Evolutionary conservation across 345 rosid genomes (phyloP), one percentile per base, ranked within the genome.

Genomic region (Sisymbrium irio): DNA sequence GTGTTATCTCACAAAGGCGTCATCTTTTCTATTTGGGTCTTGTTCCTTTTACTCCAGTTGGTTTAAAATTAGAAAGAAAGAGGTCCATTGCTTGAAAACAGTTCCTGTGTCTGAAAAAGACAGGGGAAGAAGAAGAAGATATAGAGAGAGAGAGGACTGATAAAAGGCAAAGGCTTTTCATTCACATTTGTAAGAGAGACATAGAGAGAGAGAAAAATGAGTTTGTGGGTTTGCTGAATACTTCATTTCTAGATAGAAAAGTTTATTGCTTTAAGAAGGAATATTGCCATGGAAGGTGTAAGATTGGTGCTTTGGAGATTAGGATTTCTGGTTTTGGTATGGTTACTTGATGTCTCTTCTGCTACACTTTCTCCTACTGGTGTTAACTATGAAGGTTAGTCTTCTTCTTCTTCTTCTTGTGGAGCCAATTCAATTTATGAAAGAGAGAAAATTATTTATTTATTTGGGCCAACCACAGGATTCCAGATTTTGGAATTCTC

Each of bases 341-440:
- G 82, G 78, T 80, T 86, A 22, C 36, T 85, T 75, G 82, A 85
- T 74, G 41, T 79, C 82, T 86, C 96, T 61, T 69, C 78, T 68
- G 99, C 99, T 55, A 88, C 96, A 55, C 99, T 96, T 76, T 96
- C 99, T 74, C 97, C 98, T 32, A 57, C 87, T 73, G 99, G 99
- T 62, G 85, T 96, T 2, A 96, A 96, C 91, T 96, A 87, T 81
- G 99, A 96, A 89, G 99, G 98, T 96, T 14, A 65, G 90, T 65
- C 74, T 71, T 47, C 72, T 71, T 45, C 68, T 76, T 46, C 63
- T 65, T 65, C 3, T 22, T n/a, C n/a, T n/a, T n/a, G n/a, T n/a
- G 35, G 20, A 42, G 54, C 30, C 11, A 35, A 54, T 42, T 76
- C 59, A 42, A 12, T 35, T 53, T 68, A 19, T 40, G 30, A 3